Evolutionary conservation across 2,329 filamentous ascomycete species (phyloP), one percentile per base, ranked within the genome.

Genomic region (Whalleya microplaca): DNA sequence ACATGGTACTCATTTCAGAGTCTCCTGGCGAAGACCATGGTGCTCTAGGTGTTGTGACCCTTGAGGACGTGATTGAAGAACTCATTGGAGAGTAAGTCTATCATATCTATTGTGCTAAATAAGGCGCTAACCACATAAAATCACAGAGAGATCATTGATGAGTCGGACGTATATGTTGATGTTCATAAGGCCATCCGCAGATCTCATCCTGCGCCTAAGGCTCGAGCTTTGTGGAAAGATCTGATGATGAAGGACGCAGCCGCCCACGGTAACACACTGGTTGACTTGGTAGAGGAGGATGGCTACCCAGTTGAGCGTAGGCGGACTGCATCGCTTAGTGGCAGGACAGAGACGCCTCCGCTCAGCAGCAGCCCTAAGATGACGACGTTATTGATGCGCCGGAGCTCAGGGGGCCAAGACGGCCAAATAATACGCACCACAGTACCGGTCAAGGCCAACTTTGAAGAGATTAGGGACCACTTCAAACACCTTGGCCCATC

Each of bases 51-150:
- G 95, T 99, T 2, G 92, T 99, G 16, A 99, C 95, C 0, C 78
- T 99, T 2, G 95, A 99, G 73, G 95, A 99, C 73, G 95, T 99
- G 3, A 99, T 99, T 69, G 95, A 99, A 73, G 95, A 99, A 74
- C 79, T 99, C 23, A 99, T 99, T 73, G 95, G 95, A 79, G 95
- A 99, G 89, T 94, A 80, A 74, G 90, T 86, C 44, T 18, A 69
- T 59, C 10, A 37, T 21, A 49, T 20, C 46, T 47, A 61, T 43
- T 7, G n/a, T 21, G 21, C 32, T 14, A 14, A 3, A 37, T 16
- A 37, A 37, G 32, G 14, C 10, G 4, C 32, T 37, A 37, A 37
- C 32, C 10, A 14, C 8, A 37, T 37, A 40, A 18, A 20, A 43
- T 3, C 21, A 37, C 55, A 93, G 90, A 79, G 95, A 99, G 82